Evolutionary conservation across 208 protist species (phyloP).

Genomic region (Trypanosoma melophagium): DNA sequence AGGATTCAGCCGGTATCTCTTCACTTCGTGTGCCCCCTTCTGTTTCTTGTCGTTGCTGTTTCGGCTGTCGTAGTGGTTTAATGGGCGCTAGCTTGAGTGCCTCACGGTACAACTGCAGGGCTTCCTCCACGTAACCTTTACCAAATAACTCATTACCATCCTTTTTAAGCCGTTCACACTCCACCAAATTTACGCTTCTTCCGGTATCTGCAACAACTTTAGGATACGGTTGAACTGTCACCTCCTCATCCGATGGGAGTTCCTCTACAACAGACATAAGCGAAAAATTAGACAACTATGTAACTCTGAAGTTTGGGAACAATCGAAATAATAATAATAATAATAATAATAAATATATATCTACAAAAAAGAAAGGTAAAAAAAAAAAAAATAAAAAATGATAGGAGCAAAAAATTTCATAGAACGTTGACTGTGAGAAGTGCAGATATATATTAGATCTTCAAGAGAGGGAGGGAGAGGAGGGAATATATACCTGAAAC

Average conservation of each 20-base stretch:
- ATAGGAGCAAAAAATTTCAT: constrained; percentile 2
- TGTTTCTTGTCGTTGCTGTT: not conserved
- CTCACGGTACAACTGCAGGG: constrained; percentile 68
- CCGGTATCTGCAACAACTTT: not conserved
- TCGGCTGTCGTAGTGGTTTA: constrained; percentile 45
- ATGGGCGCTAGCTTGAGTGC: constrained; percentile 58
- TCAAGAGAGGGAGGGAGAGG: too few relatives aligned
- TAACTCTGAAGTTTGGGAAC: too few relatives aligned
- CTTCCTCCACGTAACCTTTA: constrained; percentile 49
- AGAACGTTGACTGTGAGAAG: not conserved
- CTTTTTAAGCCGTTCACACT: constrained; percentile 62
- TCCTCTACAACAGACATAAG: constrained; percentile 25
- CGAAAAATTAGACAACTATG: not conserved
- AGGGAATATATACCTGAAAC: too few relatives aligned
- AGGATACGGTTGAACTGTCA: not conserved
- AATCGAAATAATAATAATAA: too few relatives aligned
- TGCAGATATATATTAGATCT: not conserved
- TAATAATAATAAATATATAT: not conserved
- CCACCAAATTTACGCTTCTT: constrained; percentile 43
- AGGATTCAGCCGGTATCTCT: not conserved
- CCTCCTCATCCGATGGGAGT: constrained; percentile 6
- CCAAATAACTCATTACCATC: constrained; percentile 70
- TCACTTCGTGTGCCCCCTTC: constrained; percentile 8
- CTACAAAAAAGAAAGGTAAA: constrained; percentile 5
- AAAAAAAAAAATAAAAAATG: constrained; percentile 7